These are phyloP conservation scores for Lyophyllum semitale DNA, from an alignment of 768 basidiomycete species.

Conservation along the genomic window DNA sequence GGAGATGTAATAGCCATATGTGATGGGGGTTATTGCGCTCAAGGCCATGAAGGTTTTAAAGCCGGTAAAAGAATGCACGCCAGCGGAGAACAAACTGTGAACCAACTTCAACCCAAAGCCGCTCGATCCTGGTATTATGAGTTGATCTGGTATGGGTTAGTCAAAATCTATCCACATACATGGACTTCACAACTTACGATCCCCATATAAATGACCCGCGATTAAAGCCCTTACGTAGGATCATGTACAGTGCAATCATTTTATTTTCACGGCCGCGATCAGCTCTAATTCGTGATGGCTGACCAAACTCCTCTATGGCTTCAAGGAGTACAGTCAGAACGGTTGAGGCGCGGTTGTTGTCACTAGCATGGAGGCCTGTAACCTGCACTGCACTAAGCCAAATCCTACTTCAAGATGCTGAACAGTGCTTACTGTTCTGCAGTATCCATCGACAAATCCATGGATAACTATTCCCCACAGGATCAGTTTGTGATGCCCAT, in stretches of 20 bases:
- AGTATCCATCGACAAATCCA: slow-evolving; percentile 25
- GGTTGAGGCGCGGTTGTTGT: slow-evolving; percentile 29
- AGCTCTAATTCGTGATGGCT: slow-evolving; percentile 31
- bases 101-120: slow-evolving; percentile 24
- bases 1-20: slow-evolving; percentile 43
- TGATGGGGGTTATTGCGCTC: slow-evolving; percentile 31
- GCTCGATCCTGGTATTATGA: slow-evolving; percentile 44
- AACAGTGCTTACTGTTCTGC: slow-evolving; percentile 18
- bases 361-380: slow-evolving; percentile 23
- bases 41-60: slow-evolving; percentile 36
- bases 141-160: slow-evolving; percentile 28
- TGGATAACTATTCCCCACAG: slow-evolving; percentile 30
- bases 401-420: neutral
- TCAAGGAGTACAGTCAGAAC: slow-evolving; percentile 26
- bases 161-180: too few relatives aligned
- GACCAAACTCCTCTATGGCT: slow-evolving; percentile 20
- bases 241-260: slow-evolving; percentile 33
- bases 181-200: slow-evolving; percentile 13
- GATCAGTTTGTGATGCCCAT: slow-evolving; percentile 37
- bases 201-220: slow-evolving; percentile 37
- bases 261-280: slow-evolving; percentile 39
- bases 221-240: slow-evolving; percentile 28
- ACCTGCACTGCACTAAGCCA: slow-evolving; percentile 21
- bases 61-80: slow-evolving; percentile 40
- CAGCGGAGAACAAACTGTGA: slow-evolving; percentile 38